phyloP scores from a whole-genome alignment of 2,329 filamentous ascomycete genomes.

The Diaporthe capsici region DNA sequence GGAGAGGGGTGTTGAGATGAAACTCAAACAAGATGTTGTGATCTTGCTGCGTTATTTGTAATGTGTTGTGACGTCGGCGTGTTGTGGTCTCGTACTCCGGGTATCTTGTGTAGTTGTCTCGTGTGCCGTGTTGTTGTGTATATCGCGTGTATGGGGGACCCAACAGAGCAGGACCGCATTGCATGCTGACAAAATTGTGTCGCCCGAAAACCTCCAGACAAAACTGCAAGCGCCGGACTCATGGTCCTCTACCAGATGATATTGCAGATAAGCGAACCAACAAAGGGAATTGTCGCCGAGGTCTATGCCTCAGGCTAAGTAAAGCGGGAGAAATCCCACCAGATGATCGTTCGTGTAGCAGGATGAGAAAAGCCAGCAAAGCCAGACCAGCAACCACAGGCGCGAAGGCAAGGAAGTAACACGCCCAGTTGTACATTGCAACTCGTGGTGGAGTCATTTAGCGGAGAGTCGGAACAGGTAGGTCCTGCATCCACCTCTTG shows the following conservation, averaged over 20 bases:
- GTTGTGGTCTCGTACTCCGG: conserved; percentile 44
- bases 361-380: not conserved
- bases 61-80: conserved; percentile 29
- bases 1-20: conserved; percentile 43
- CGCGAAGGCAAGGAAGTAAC: not conserved
- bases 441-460: not conserved
- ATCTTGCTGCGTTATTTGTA: conserved; percentile 9
- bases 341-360: not conserved
- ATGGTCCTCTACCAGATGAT: conserved; percentile 19
- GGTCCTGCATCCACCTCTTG: conserved; percentile 56
- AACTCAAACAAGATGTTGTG: conserved; percentile 16
- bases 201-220: not conserved
- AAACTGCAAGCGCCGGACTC: not conserved
- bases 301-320: not conserved
- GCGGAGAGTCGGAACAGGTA: conserved; percentile 21
- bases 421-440: no score
- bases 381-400: no score
- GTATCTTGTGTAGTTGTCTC: conserved; percentile 45
- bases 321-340: not conserved
- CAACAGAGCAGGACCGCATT: not conserved
- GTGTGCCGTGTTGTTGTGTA: conserved; percentile 38
- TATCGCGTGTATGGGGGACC: conserved; percentile 23
- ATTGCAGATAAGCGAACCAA: not conserved
- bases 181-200: conserved; percentile 8
- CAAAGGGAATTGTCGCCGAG: conserved; percentile 6